phyloP scores from a whole-genome alignment of 805 yeast species.

The Saccharomycopsis sp. region DNA sequence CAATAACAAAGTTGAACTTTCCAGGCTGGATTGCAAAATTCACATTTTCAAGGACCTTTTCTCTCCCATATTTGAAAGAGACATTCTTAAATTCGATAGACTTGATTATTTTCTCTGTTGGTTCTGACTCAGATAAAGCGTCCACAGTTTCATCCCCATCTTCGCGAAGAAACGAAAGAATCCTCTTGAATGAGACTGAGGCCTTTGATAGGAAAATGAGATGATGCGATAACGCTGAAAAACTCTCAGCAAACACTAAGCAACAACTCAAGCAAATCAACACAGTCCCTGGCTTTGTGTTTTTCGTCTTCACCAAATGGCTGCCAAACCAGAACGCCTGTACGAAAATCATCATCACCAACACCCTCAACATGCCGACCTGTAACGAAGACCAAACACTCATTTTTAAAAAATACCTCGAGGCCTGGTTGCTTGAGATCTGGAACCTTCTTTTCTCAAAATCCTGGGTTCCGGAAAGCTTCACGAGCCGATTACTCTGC shows the following conservation, averaged over 20 bases:
- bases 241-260: conserved; percentile 54
- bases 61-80: conserved; percentile 52
- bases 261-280: conserved; percentile 81
- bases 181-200: conserved; percentile 49
- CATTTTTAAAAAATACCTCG: conserved; percentile 33
- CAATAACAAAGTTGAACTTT: conserved; percentile 57
- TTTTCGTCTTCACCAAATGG: conserved; percentile 44
- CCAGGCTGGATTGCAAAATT: conserved; percentile 38
- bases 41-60: conserved; percentile 45
- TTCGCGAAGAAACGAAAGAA: conserved; percentile 29
- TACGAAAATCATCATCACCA: conserved; percentile 69
- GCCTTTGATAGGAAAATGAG: conserved; percentile 63
- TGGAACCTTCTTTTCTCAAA: conserved; percentile 41
- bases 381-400: conserved; percentile 47
- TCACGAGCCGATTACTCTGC: conserved; percentile 48
- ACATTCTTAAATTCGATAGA: conserved; percentile 47
- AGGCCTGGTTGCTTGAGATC: conserved; percentile 26
- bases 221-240: conserved; percentile 48
- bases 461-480: conserved; percentile 48
- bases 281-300: conserved; percentile 50
- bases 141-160: not conserved
- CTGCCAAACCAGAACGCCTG: conserved; percentile 93
- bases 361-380: conserved; percentile 42
- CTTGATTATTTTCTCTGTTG: not conserved
- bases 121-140: not conserved